phyloP scores from a whole-genome alignment of 192 early-diverging fungal genomes.

The Thamnidium elegans region DNA sequence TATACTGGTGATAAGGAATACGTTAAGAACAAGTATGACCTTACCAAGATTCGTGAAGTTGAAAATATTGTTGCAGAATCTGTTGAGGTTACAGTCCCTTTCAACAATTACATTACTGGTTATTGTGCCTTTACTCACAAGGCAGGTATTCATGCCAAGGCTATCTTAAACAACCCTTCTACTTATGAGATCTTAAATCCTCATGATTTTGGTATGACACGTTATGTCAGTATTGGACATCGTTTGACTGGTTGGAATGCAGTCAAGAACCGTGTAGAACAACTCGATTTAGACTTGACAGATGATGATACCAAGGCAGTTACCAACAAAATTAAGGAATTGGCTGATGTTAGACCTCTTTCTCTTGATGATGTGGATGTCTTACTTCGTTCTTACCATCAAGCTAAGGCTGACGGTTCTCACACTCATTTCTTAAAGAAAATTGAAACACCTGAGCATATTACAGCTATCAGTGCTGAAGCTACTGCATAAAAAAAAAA shows the following conservation, averaged over 20 bases:
- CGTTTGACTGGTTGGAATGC: constrained; percentile 98
- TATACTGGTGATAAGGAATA: constrained; percentile 91
- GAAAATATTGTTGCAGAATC: constrained; percentile 96
- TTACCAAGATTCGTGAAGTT: constrained; percentile 87
- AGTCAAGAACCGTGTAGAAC: constrained; percentile 97
- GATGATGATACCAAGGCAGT: constrained; percentile 91
- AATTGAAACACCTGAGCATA: constrained; percentile 53
- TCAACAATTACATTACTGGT: constrained; percentile 99
- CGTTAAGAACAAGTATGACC: constrained; percentile 92
- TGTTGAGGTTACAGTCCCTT: constrained; percentile 93
- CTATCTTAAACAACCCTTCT: constrained; percentile 97
- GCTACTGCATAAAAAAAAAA: no score
- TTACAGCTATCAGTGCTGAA: constrained; percentile 26
- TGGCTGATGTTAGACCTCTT: constrained; percentile 91
- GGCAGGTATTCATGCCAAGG: constrained; percentile 99
- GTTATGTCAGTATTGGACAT: constrained; percentile 96
- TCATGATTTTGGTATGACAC: constrained; percentile 98
- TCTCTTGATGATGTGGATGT: constrained; percentile 92
- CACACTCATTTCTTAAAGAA: constrained; percentile 46
- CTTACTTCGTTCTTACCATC: constrained; percentile 72
- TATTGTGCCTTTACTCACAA: constrained; percentile 99
- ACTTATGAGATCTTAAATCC: constrained; percentile 98
- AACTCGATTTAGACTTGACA: constrained; percentile 77
- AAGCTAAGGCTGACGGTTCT: constrained; percentile 57
- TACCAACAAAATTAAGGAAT: constrained; percentile 91